phyloP scores from a whole-genome alignment of 2,329 filamentous ascomycete species.

The Penicillium sp. region DNA sequence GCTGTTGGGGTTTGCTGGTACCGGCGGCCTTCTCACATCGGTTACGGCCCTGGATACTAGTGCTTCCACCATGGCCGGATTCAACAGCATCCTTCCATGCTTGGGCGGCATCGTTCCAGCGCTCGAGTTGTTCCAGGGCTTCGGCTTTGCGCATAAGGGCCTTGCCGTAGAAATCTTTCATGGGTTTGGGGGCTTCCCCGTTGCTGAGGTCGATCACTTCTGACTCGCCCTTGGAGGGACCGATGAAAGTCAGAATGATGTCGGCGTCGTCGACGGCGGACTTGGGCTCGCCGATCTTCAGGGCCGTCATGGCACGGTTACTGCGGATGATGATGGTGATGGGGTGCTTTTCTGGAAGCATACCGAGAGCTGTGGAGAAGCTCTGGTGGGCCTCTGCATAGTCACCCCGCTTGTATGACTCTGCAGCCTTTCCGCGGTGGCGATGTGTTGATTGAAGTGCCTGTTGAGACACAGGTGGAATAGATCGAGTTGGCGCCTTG shows the following conservation, averaged over 20 bases:
- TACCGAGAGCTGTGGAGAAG: slow-evolving; percentile 75
- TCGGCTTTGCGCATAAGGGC: slow-evolving; percentile 93
- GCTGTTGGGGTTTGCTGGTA: slow-evolving; percentile 56
- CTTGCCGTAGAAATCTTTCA: slow-evolving; percentile 93
- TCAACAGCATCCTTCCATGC: slow-evolving; percentile 85
- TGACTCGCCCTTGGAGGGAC: slow-evolving; percentile 72
- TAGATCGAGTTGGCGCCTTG: slow-evolving; percentile 50
- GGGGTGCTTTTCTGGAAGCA: slow-evolving; percentile 77
- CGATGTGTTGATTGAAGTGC: slow-evolving; percentile 75
- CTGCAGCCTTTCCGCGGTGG: slow-evolving; percentile 77
- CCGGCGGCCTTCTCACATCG: slow-evolving; percentile 86
- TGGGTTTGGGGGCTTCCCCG: slow-evolving; percentile 71
- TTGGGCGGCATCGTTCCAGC: slow-evolving; percentile 78
- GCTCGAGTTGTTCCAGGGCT: slow-evolving; percentile 92
- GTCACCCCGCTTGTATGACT: slow-evolving; percentile 92
- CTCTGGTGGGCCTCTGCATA: slow-evolving; percentile 82
- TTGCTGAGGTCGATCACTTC: slow-evolving; percentile 74
- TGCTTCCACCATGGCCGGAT: slow-evolving; percentile 79
- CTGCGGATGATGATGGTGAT: slow-evolving; percentile 85
- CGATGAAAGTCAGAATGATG: slow-evolving; percentile 76
- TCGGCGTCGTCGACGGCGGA: slow-evolving; percentile 84
- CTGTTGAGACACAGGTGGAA: slow-evolving; percentile 67
- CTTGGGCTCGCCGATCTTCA: slow-evolving; percentile 92
- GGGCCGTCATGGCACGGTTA: slow-evolving; percentile 84
- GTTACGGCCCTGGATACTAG: slow-evolving; percentile 81